Conservation (phyloP, 371 early-diverging fungal genomes). For the Vairimorpha apis region DNA sequence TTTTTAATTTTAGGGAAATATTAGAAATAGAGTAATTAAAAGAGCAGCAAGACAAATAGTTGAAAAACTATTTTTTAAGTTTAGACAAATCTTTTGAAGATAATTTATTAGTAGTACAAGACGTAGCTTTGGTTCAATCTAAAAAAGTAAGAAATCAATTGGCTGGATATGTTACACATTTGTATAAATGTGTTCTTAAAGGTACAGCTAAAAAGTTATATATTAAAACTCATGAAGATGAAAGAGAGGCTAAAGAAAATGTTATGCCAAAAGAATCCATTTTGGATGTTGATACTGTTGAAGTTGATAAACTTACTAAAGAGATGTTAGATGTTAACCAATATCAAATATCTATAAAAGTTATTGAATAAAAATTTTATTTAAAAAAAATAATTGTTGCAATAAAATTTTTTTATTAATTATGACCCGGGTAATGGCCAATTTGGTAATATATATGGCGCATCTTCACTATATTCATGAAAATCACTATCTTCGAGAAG, state of each 20-base stretch:
- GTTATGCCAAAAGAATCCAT: constrained; percentile 97
- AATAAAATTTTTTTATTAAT: too few species aligned
- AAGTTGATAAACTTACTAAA: constrained; percentile 83
- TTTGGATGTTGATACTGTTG: constrained; percentile 80
- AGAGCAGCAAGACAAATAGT: constrained; percentile 97
- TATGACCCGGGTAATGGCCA: too few species aligned
- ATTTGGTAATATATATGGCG: too few species aligned
- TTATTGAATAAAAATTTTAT: constrained; percentile 7
- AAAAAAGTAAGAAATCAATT: constrained; percentile 99
- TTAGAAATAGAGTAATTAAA: constrained; percentile 93
- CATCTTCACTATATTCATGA: too few species aligned
- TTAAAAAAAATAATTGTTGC: too few species aligned
- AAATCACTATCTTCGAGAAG: too few species aligned
- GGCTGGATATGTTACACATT: constrained; percentile 99
- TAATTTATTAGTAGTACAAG: constrained; percentile 95
- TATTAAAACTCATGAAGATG: constrained; percentile 98
- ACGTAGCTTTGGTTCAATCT: constrained; percentile 90
- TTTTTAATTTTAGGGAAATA: constrained; percentile 61
- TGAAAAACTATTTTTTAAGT: constrained; percentile 98
- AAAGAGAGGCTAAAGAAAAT: constrained; percentile 99
- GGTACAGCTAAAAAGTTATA: constrained; percentile 98
- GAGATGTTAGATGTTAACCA: constrained; percentile 60
- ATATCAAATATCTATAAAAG: constrained; percentile 58
- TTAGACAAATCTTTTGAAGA: constrained; percentile 98
- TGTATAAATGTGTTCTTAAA: constrained; percentile 97